Evolutionary conservation across 1,284 basidiomycete species (phyloP).

Genomic region (Marasmius fiardii): DNA sequence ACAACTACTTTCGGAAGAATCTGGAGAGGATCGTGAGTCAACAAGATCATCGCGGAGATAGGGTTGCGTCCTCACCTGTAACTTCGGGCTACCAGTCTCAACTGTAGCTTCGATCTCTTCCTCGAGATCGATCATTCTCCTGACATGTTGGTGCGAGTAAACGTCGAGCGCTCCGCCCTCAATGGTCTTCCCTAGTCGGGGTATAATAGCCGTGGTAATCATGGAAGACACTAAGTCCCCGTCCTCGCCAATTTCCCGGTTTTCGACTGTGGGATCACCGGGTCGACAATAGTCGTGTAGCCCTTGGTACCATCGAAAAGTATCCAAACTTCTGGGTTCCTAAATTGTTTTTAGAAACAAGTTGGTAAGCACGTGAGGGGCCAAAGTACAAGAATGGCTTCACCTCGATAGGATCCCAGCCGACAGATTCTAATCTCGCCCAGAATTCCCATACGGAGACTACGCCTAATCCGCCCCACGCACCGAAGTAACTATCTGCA

Average conservation of each 20-base stretch:
- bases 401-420: conserved; percentile 87
- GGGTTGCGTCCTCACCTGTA: conserved; percentile 56
- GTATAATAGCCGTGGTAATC: conserved; percentile 81
- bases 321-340: conserved; percentile 65
- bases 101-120: conserved; percentile 82
- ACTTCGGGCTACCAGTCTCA: conserved; percentile 62
- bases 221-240: conserved; percentile 88
- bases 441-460: conserved; percentile 97
- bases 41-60: conserved; percentile 6
- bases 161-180: conserved; percentile 78
- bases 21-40: conserved; percentile 33
- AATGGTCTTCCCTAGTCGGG: conserved; percentile 68
- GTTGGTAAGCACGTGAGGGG: conserved; percentile 3
- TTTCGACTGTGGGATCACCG: conserved; percentile 39
- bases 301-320: conserved; percentile 80
- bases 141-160: conserved; percentile 69
- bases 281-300: conserved; percentile 79
- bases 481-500: conserved; percentile 80
- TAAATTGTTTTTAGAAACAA: conserved; percentile 8
- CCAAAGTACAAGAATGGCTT: conserved; percentile 20
- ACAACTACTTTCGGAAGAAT: conserved; percentile 64
- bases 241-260: conserved; percentile 69
- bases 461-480: conserved; percentile 88
- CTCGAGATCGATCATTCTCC: conserved; percentile 65
- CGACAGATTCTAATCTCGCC: conserved; percentile 81